Percentiles rank a stretch among this genome's conserved stretches.
phyloP scores from a whole-genome alignment of 2,329 filamentous ascomycete species.

The Neonectria sp. region DNA sequence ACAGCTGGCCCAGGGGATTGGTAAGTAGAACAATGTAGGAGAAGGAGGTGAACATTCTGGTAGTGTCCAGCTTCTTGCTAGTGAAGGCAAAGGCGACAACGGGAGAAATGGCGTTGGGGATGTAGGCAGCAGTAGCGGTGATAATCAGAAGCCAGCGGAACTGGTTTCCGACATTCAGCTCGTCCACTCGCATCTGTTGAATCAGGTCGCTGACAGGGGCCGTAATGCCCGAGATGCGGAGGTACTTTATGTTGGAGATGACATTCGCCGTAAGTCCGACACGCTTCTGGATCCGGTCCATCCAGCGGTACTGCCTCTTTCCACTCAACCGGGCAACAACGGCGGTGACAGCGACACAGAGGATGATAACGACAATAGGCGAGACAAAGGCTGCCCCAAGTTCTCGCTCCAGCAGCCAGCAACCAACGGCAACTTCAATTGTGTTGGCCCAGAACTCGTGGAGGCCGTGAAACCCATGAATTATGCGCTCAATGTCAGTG shows the following conservation, averaged over 20 bases:
- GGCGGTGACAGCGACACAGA: slow-evolving; percentile 39
- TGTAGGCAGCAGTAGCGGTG: slow-evolving; percentile 46
- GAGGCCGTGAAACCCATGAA: slow-evolving; percentile 50
- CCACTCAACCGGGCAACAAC: slow-evolving; percentile 35
- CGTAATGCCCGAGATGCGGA: slow-evolving; percentile 51
- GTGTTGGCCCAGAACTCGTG: slow-evolving; percentile 60
- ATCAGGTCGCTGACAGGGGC: slow-evolving; percentile 48
- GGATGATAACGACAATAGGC: slow-evolving; percentile 61
- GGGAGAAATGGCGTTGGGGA: slow-evolving; percentile 54
- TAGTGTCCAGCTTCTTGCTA: slow-evolving; percentile 39
- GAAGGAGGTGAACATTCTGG: slow-evolving; percentile 52
- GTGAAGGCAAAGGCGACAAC: slow-evolving; percentile 52
- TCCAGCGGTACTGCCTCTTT: slow-evolving; percentile 52
- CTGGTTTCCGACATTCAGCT: slow-evolving; percentile 47
- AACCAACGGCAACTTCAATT: slow-evolving; percentile 60
- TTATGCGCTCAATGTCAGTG: slow-evolving; percentile 61
- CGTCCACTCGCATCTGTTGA: slow-evolving; percentile 46
- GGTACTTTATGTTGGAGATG: slow-evolving; percentile 51
- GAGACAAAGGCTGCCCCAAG: slow-evolving; percentile 63
- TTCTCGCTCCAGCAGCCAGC: slow-evolving; percentile 62
- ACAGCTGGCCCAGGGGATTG: slow-evolving; percentile 49
- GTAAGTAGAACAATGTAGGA: slow-evolving; percentile 54
- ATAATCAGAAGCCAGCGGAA: slow-evolving; percentile 46
- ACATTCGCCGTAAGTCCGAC: slow-evolving; percentile 50
- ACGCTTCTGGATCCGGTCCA: slow-evolving; percentile 53